Evolutionary conservation across 1,284 basidiomycete species (phyloP).

Genomic region (Cryptococcus sp.): DNA sequence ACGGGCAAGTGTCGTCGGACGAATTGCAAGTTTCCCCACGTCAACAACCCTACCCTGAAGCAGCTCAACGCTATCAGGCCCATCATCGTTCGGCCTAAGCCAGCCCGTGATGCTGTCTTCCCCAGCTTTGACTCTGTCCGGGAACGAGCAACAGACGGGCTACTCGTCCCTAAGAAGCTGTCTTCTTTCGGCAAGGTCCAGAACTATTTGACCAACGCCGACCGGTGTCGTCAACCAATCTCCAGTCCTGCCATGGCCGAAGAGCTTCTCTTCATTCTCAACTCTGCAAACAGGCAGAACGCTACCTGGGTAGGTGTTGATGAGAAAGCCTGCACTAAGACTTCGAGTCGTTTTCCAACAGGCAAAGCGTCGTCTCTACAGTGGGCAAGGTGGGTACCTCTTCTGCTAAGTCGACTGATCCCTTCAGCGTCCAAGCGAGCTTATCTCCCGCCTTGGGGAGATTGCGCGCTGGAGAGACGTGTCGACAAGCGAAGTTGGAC

Average conservation of each 20-base stretch:
- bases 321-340: background rate
- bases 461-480: background rate
- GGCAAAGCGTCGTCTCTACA: background rate
- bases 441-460: background rate
- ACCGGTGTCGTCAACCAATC: background rate
- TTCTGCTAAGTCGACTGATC: background rate
- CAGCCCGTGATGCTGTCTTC: background rate
- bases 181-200: background rate
- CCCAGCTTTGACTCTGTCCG: background rate
- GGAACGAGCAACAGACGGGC: background rate
- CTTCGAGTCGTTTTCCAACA: background rate
- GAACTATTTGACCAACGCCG: background rate
- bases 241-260: background rate
- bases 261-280: background rate
- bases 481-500: background rate
- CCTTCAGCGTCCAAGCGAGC: background rate
- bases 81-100: background rate
- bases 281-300: background rate
- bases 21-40: background rate
- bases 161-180: background rate
- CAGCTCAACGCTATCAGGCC: background rate
- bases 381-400: background rate
- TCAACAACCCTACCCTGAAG: background rate
- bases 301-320: background rate
- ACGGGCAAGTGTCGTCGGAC: background rate